phyloP scores from a whole-genome alignment of 2,329 filamentous ascomycete genomes.

The Fusarium acutatum region DNA sequence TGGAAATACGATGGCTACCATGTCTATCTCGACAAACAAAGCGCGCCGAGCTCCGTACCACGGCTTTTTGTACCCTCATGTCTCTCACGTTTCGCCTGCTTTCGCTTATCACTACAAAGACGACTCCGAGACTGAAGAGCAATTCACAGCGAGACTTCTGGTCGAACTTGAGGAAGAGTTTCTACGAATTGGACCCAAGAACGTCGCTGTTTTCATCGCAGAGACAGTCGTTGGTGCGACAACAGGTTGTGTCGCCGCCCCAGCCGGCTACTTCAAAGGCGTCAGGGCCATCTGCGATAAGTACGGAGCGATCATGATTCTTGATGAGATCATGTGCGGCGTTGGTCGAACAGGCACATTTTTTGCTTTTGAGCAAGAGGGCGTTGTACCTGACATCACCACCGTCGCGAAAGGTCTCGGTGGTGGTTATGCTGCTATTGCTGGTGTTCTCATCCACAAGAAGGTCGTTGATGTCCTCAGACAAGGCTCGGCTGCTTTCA shows the following conservation, averaged over 20 bases:
- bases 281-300: slow-evolving; percentile 56
- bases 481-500: slow-evolving; percentile 47
- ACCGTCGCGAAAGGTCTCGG: slow-evolving; percentile 61
- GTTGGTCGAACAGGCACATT: slow-evolving; percentile 65
- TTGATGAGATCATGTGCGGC: slow-evolving; percentile 69
- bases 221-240: slow-evolving; percentile 64
- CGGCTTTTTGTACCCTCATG: slow-evolving; percentile 3
- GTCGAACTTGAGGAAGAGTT: neutral
- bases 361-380: slow-evolving; percentile 63
- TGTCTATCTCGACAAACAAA: slow-evolving; percentile 15
- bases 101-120: slow-evolving; percentile 4
- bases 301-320: slow-evolving; percentile 65
- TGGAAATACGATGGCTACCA: slow-evolving; percentile 15
- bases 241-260: slow-evolving; percentile 51
- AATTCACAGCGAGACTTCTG: neutral
- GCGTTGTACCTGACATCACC: slow-evolving; percentile 32
- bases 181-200: neutral
- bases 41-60: slow-evolving; percentile 2
- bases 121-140: neutral
- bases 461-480: slow-evolving; percentile 57
- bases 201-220: slow-evolving; percentile 62
- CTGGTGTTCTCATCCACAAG: slow-evolving; percentile 65
- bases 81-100: slow-evolving; percentile 12
- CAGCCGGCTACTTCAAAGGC: slow-evolving; percentile 20
- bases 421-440: slow-evolving; percentile 61